Percentiles rank a stretch among this genome's conserved stretches.
phyloP scores from a whole-genome alignment of 108 stramenopile species.

The Epithemia pelagica region DNA sequence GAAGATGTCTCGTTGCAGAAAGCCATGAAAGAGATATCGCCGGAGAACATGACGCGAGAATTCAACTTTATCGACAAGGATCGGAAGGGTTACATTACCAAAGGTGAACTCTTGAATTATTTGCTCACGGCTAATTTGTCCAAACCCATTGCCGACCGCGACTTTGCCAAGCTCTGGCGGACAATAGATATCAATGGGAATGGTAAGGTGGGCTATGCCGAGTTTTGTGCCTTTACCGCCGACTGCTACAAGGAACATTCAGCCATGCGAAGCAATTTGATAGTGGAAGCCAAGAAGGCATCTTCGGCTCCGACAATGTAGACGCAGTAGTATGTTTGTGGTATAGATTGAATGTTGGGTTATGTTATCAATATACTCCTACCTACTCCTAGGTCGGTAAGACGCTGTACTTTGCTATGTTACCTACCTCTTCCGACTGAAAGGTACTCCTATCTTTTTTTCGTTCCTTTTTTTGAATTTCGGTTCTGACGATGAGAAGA shows the following conservation, averaged over 20 bases:
- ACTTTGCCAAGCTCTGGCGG: background rate
- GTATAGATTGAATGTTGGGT: no score
- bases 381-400: no score
- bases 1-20: background rate
- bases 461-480: no score
- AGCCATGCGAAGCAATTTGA: background rate
- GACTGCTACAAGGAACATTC: background rate
- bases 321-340: no score
- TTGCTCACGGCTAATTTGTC: background rate
- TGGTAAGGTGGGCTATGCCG: background rate
- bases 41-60: background rate
- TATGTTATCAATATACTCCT: no score
- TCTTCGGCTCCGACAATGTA: no score
- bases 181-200: background rate
- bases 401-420: no score
- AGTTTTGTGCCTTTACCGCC: background rate
- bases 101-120: background rate
- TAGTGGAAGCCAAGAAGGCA: background rate
- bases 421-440: no score
- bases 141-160: background rate
- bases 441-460: no score
- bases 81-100: constrained; percentile 2
- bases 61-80: constrained; percentile 13
- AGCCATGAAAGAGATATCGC: background rate
- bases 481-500: no score